Percentiles rank a stretch among this genome's conserved stretches.
Evolutionary conservation across 176 grass and related monocot species (phyloP).

Genomic region (Oryza longistaminata): DNA sequence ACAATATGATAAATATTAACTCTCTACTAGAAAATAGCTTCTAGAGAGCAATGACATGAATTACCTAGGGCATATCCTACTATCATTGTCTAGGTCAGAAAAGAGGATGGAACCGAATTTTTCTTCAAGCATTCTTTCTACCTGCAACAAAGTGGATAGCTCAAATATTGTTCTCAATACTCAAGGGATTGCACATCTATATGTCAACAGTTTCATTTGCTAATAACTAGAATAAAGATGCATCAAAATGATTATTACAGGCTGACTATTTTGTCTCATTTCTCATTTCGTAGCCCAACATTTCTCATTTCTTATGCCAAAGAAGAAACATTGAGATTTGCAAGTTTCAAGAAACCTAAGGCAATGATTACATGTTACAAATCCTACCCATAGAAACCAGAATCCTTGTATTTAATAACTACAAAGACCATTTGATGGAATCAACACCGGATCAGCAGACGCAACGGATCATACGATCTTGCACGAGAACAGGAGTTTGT

Average conservation of each 20-base stretch:
- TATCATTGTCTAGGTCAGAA: conserved; percentile 51
- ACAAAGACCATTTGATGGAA: no score
- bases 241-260: no score
- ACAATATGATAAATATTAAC: not conserved
- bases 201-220: not conserved
- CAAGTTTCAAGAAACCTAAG: not conserved
- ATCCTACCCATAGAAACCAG: not conserved
- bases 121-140: conserved; percentile 89
- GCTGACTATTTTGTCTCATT: not conserved
- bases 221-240: not conserved
- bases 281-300: not conserved
- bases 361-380: not conserved
- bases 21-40: conserved; percentile 8
- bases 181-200: not conserved
- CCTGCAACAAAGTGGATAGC: conserved; percentile 50
- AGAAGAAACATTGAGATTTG: not conserved
- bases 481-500: no score
- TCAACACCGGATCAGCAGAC: no score
- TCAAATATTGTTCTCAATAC: conserved; percentile 28
- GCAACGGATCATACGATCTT: no score
- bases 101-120: conserved; percentile 80
- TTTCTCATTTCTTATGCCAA: not conserved
- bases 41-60: conserved; percentile 13
- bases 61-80: conserved; percentile 88
- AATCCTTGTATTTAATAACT: no score